phyloP scores from a whole-genome alignment of 345 rosid species.

The Turnera subulata region DNA sequence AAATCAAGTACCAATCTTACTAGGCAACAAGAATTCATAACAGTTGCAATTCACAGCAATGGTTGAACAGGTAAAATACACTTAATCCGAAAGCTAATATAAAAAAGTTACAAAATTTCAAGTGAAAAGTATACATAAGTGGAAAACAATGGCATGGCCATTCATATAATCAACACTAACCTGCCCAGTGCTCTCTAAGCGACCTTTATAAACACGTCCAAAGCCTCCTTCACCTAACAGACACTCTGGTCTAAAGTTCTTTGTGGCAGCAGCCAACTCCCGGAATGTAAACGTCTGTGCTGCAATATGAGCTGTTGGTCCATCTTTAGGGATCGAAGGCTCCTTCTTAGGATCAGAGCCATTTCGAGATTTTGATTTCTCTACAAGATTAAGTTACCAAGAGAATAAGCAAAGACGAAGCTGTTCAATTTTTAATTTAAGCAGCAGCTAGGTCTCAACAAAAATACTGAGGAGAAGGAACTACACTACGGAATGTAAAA shows the following conservation, averaged over 20 bases:
- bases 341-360: conserved; percentile 72
- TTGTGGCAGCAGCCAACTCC: conserved; percentile 88
- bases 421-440: too few species aligned
- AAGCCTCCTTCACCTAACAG: conserved; percentile 95
- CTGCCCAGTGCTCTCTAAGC: conserved; percentile 88
- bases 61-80: background rate
- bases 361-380: conserved; percentile 69
- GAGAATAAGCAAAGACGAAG: background rate
- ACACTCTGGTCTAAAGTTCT: conserved; percentile 73
- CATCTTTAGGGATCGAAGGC: conserved; percentile 61
- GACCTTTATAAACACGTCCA: conserved; percentile 93
- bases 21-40: too few species aligned
- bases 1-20: conserved; percentile 8
- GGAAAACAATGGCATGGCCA: conserved; percentile 1
- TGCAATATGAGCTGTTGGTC: conserved; percentile 65
- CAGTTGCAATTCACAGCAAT: background rate
- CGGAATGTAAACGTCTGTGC: conserved; percentile 90
- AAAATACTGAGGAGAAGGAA: background rate
- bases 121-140: background rate
- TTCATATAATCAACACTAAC: conserved; percentile 30
- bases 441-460: background rate
- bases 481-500: background rate
- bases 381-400: conserved; percentile 30
- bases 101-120: background rate
- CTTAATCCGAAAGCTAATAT: background rate